Conservation (phyloP, 2,329 filamentous ascomycete genomes). For the Berkeleyomyces rouxiae region DNA sequence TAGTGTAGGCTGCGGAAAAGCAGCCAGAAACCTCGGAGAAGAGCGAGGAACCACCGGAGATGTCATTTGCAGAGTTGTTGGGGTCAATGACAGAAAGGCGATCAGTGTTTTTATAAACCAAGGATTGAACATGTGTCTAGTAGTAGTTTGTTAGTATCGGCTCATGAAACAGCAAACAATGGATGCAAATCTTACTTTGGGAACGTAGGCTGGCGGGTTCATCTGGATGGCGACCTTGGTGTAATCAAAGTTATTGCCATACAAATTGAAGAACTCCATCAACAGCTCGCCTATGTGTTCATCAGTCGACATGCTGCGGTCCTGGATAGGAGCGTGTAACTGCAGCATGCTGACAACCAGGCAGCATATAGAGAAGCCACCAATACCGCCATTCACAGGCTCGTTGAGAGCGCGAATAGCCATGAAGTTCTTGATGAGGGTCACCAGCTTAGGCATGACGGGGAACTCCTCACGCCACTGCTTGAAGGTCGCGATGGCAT, state of each 20-base stretch:
- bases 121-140: constrained; percentile 27
- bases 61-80: constrained; percentile 71
- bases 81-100: constrained; percentile 84
- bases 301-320: constrained; percentile 37
- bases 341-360: constrained; percentile 81
- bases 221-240: constrained; percentile 55
- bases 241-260: constrained; percentile 67
- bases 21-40: constrained; percentile 48
- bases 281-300: constrained; percentile 66
- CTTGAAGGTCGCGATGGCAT: constrained; percentile 65
- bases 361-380: constrained; percentile 88
- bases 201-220: constrained; percentile 54
- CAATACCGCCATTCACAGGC: constrained; percentile 76
- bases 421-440: constrained; percentile 82
- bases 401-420: constrained; percentile 83
- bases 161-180: neutral
- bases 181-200: constrained; percentile 43
- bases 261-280: constrained; percentile 77
- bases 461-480: constrained; percentile 67
- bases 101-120: constrained; percentile 42
- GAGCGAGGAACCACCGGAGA: constrained; percentile 68
- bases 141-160: constrained; percentile 9
- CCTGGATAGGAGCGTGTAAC: constrained; percentile 55
- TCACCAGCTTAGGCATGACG: constrained; percentile 70
- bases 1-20: constrained; percentile 49